A percentile compares a stretch with the other conserved stretches of the same genome.
phyloP scores from a whole-genome alignment of 768 basidiomycete species.

The Podaxis mareebaensis region DNA sequence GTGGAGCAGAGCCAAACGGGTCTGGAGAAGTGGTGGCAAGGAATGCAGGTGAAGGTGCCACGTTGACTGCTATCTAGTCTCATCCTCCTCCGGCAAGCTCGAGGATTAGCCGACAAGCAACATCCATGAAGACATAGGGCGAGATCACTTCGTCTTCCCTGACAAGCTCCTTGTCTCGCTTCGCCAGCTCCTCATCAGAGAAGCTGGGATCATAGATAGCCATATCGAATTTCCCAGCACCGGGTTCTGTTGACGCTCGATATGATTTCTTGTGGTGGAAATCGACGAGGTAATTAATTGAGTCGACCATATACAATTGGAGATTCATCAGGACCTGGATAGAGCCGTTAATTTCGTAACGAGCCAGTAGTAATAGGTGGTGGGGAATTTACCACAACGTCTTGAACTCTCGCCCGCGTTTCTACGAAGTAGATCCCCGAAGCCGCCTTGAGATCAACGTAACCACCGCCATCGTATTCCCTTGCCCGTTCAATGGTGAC shows the following conservation, averaged over 20 bases:
- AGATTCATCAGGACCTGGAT: conserved; percentile 92
- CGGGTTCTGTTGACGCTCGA: conserved; percentile 65
- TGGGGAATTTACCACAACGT: conserved; percentile 75
- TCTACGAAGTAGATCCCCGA: conserved; percentile 90
- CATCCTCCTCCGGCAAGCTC: conserved; percentile 78
- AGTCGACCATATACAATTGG: conserved; percentile 95
- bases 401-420: conserved; percentile 85
- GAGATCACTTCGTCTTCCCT: conserved; percentile 70
- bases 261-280: conserved; percentile 98
- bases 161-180: conserved; percentile 46
- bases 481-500: conserved; percentile 61
- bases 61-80: conserved; percentile 22
- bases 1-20: background rate
- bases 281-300: conserved; percentile 95
- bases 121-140: conserved; percentile 96
- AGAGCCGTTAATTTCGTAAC: background rate
- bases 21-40: background rate
- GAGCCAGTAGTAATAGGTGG: background rate
- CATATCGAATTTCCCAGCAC: conserved; percentile 74
- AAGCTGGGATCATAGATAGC: conserved; percentile 45
- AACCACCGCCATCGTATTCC: conserved; percentile 59
- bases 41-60: background rate
- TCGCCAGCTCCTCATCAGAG: conserved; percentile 39
- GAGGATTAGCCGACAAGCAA: conserved; percentile 89
- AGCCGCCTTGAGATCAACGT: conserved; percentile 69